Conservation (phyloP, 164 flowering plant genomes). For the Macadamia tetraphylla region DNA sequence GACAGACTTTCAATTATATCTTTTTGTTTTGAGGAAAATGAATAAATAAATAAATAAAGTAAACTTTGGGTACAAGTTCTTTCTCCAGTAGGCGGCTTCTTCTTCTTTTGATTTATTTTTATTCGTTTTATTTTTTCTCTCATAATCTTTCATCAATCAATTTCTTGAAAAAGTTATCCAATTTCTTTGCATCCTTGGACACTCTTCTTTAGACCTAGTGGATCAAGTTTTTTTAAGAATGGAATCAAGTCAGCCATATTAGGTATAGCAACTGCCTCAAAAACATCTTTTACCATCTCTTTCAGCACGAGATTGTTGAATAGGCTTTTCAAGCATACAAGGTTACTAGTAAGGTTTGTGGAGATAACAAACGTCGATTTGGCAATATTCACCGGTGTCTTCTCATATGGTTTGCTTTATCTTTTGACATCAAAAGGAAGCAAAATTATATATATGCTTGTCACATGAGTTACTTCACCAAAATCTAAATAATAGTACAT, state of each 20-base stretch:
- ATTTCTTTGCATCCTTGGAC: slow-evolving; percentile 22
- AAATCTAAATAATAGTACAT: too few species aligned
- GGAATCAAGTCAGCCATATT: slow-evolving; percentile 30
- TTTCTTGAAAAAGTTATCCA: slow-evolving; percentile 29
- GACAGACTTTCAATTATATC: too few species aligned
- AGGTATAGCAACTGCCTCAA: slow-evolving; percentile 26
- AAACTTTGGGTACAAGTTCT: too few species aligned
- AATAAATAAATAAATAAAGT: too few species aligned
- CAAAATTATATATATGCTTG: too few species aligned
- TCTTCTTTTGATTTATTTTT: slow-evolving; percentile 19
- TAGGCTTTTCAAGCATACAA: slow-evolving; percentile 26
- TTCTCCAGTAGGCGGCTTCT: too few species aligned
- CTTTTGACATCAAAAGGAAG: too few species aligned
- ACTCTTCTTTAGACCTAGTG: slow-evolving; percentile 23
- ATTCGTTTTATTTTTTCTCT: too few species aligned
- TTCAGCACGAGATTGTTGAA: slow-evolving; percentile 23
- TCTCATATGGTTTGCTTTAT: too few species aligned
- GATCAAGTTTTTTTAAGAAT: background rate
- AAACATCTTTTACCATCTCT: slow-evolving; percentile 27
- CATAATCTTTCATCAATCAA: slow-evolving; percentile 24
- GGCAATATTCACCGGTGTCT: slow-evolving; percentile 18
- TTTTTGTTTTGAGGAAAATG: too few species aligned
- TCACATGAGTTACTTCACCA: too few species aligned
- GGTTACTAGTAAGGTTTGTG: slow-evolving; percentile 18
- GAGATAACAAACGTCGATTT: slow-evolving; percentile 1